phyloP scores from a whole-genome alignment of 2,329 filamentous ascomycete genomes.

The Aspergillus carbonarius region DNA sequence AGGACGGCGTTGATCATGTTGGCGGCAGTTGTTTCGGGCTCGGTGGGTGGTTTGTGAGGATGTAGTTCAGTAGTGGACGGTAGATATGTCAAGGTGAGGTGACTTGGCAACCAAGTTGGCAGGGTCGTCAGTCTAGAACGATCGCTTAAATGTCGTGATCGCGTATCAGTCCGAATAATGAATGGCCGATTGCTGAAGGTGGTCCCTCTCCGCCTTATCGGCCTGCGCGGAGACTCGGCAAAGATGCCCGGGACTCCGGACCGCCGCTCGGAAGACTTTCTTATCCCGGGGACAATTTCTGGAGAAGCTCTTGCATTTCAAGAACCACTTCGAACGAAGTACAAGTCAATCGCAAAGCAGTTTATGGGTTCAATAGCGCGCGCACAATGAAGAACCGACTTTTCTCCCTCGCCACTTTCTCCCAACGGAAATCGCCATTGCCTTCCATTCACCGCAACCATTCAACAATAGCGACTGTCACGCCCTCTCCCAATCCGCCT shows the following conservation, averaged over 20 bases:
- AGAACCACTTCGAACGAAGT: background rate
- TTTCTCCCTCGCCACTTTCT: background rate
- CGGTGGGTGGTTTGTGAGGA: background rate
- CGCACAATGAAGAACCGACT: background rate
- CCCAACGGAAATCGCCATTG: background rate
- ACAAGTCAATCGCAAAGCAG: background rate
- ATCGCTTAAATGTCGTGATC: background rate
- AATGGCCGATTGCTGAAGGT: background rate
- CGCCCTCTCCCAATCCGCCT: background rate
- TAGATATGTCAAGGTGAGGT: too few relatives aligned
- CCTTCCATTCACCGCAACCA: background rate
- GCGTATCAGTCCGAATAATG: background rate
- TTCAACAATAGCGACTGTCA: background rate
- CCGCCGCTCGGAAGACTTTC: constrained; percentile 15
- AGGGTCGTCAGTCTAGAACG: background rate
- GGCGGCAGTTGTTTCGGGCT: background rate
- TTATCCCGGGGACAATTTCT: constrained; percentile 11
- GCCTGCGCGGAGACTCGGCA: constrained; percentile 14
- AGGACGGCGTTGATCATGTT: constrained; percentile 97
- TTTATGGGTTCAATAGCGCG: background rate
- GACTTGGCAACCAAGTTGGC: too few relatives aligned
- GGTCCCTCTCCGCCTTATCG: constrained; percentile 17
- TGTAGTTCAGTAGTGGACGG: background rate
- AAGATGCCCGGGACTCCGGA: constrained; percentile 1
- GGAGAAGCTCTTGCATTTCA: constrained; percentile 15